Conservation (phyloP, 2,329 filamentous ascomycete species). For the Daldinia sp. region DNA sequence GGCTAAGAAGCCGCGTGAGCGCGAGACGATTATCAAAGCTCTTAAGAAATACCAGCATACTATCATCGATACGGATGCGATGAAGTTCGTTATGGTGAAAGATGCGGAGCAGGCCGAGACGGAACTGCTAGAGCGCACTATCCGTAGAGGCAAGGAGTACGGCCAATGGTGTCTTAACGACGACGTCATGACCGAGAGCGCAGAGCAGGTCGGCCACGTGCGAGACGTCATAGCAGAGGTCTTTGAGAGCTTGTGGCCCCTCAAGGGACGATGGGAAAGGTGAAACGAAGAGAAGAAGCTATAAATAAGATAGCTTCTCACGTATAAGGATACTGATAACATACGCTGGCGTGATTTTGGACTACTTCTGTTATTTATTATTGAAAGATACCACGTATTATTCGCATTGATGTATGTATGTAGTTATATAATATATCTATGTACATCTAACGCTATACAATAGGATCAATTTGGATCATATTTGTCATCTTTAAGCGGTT, state of each 20-base stretch:
- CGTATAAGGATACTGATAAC: background rate
- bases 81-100: slow-evolving; percentile 58
- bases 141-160: slow-evolving; percentile 51
- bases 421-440: slow-evolving; percentile 12
- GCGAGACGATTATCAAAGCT: slow-evolving; percentile 54
- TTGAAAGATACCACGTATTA: slow-evolving; percentile 36
- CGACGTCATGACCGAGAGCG: slow-evolving; percentile 56
- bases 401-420: slow-evolving; percentile 12
- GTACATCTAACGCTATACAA: slow-evolving; percentile 18
- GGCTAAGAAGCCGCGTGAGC: slow-evolving; percentile 49
- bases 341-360: slow-evolving; percentile 24
- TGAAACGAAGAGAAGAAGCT: slow-evolving; percentile 17
- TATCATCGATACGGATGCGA: slow-evolving; percentile 56
- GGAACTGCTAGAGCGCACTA: slow-evolving; percentile 53
- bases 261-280: slow-evolving; percentile 44
- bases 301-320: background rate
- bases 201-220: slow-evolving; percentile 52
- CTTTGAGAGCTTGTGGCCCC: slow-evolving; percentile 52
- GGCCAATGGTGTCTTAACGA: slow-evolving; percentile 59
- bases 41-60: slow-evolving; percentile 58
- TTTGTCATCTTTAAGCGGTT: background rate
- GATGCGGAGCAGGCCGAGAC: slow-evolving; percentile 58
- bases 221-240: slow-evolving; percentile 52
- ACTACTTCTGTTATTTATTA: slow-evolving; percentile 25
- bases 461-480: background rate